Evolutionary conservation across 2,329 filamentous ascomycete species (phyloP).

Genomic region (Cladosporium sp.): DNA sequence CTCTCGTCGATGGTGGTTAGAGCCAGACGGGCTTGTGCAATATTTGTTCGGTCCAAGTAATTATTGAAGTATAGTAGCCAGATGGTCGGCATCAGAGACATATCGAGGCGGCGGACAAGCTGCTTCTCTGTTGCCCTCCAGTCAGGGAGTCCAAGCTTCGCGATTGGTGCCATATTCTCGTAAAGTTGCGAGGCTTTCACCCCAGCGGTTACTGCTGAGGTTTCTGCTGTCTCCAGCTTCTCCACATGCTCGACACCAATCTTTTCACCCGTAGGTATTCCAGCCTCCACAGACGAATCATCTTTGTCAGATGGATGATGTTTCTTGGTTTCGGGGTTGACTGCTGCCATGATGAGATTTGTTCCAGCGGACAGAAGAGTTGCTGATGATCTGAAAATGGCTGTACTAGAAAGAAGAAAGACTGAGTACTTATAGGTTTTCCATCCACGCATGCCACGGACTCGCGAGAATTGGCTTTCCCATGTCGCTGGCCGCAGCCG

Average conservation of each 20-base stretch:
- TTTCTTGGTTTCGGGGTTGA: not conserved
- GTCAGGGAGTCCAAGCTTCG: not conserved
- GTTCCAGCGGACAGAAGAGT: not conserved
- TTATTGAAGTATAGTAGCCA: constrained; percentile 30
- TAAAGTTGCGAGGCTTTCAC: constrained; percentile 5
- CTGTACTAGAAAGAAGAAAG: not conserved
- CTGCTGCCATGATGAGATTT: not conserved
- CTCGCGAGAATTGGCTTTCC: not conserved
- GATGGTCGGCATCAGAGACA: constrained; percentile 18
- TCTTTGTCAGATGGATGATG: not conserved
- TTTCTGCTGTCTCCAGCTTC: not conserved
- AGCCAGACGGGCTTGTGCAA: constrained; percentile 8
- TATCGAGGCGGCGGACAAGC: constrained; percentile 1
- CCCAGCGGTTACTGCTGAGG: not conserved
- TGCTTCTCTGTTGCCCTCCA: not conserved
- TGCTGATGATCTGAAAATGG: not conserved
- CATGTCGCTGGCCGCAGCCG: not conserved
- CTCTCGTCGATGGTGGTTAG: not conserved
- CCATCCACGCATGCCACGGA: not conserved
- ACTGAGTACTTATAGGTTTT: not conserved
- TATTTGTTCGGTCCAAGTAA: constrained; percentile 5
- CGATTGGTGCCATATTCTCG: constrained; percentile 7
- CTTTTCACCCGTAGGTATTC: constrained; percentile 1
- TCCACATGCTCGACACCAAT: not conserved
- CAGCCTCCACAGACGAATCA: not conserved